Base-by-base conservation (phyloP, 116 monocot species). In the Thalassia testudinum region DNA sequence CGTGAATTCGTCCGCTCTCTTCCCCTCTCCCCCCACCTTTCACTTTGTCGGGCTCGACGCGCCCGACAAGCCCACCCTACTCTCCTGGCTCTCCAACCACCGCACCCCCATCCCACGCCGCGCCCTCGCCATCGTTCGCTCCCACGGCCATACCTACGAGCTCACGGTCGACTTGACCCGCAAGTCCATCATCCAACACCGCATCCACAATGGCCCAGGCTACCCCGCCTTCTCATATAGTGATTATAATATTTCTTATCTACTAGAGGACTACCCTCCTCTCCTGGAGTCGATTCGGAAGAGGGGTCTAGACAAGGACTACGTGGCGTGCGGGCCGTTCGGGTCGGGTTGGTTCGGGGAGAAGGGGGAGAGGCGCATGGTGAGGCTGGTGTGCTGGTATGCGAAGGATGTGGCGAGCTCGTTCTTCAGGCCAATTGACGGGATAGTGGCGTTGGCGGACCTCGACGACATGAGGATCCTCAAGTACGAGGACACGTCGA, bases 41-140 rank as follows among this genome's bases (percentile, higher is more conserved):
- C 89, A 89, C 70, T 80, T 71, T 49, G 64, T 89, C 61, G 56
- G 65, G 52, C 83, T 89, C 51, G 72, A 74, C 43, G 77, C 74
- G 25, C 89, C 84, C 45, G 66, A 68, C 38, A 84, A 89, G 57
- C 3, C 58, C 34, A 22, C 47, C 12, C 74, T 89, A 26, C 57
- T 66, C 44, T 20, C 54, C 42, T 80, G 74, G 71, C 43, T 55
- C 14, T 0, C 50, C 23, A 63, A 60, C 37, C 22, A 34, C 17
- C 54, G 66, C 23, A 3, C 10, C 54, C 26, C 25, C 0, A 42
- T 43, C 14, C 63, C 54, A 1, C 53, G 63, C 14, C 49, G 68
- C 4, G 83, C 83, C 17, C 19, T 63, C 17, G 79, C 45, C 12
- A 49, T 68, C 47, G 71, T 50, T 22, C 66, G 70, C 25, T 76